Conservation (phyloP, 1,139 yeast species). For the Magnusiomyces tetraspermus region DNA sequence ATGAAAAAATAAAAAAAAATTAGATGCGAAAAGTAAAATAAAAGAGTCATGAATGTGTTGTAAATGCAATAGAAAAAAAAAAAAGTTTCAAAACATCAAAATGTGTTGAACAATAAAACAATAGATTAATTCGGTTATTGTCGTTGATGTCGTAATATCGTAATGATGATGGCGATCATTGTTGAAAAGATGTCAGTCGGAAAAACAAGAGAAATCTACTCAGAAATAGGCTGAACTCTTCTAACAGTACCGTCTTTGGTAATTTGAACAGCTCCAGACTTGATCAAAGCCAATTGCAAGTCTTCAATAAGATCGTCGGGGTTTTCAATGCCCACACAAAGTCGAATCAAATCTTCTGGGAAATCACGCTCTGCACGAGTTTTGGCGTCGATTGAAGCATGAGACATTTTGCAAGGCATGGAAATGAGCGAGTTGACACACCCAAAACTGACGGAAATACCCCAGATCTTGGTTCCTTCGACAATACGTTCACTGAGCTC, state of each 20-base stretch:
- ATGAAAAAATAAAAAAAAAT: too few relatives aligned
- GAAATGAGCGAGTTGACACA: conserved; percentile 86
- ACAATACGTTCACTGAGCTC: conserved; percentile 63
- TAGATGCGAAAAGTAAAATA: too few relatives aligned
- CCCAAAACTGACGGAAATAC: conserved; percentile 89
- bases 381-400: conserved; percentile 87
- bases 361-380: conserved; percentile 78
- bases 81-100: too few relatives aligned
- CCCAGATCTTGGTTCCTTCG: conserved; percentile 65
- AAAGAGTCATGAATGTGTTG: neutral
- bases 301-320: conserved; percentile 57
- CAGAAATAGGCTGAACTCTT: neutral
- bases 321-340: conserved; percentile 81
- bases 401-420: conserved; percentile 92
- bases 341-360: conserved; percentile 83
- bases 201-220: neutral
- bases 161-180: too few relatives aligned
- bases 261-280: conserved; percentile 23
- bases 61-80: neutral
- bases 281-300: conserved; percentile 47
- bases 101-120: neutral
- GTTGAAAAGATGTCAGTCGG: neutral
- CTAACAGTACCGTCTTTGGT: conserved; percentile 11
- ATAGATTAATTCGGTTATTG: too few relatives aligned
- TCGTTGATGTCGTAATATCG: too few relatives aligned